Percentiles rank a stretch among this genome's conserved stretches.
Evolutionary conservation across 306 rosid species (phyloP).

Genomic region (Mimosa bimucronata): DNA sequence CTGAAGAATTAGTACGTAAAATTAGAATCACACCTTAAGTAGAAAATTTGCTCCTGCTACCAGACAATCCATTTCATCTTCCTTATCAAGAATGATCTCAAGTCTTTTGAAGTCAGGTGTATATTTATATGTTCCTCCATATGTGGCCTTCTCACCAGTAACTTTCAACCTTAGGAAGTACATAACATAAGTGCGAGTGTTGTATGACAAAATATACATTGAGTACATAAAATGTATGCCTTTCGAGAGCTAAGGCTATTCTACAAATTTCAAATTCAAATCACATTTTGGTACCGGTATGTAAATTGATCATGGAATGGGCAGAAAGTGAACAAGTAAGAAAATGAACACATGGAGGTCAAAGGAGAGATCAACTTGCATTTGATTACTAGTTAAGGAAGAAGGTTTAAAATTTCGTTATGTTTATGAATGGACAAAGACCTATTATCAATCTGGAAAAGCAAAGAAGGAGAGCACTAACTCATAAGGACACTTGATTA

Average conservation of each 20-base stretch:
- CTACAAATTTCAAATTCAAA: conserved; percentile 34
- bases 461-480: conserved; percentile 3
- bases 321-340: conserved; percentile 21
- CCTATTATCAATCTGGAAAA: conserved; percentile 15
- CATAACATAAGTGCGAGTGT: conserved; percentile 35
- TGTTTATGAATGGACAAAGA: not conserved
- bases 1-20: conserved; percentile 27
- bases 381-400: conserved; percentile 1
- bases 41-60: conserved; percentile 97
- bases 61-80: conserved; percentile 97
- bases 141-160: conserved; percentile 81
- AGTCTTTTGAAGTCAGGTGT: conserved; percentile 78
- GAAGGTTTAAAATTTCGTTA: conserved; percentile 15
- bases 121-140: conserved; percentile 85
- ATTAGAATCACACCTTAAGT: conserved; percentile 72
- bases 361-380: not conserved
- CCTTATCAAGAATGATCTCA: conserved; percentile 80
- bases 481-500: conserved; percentile 37
- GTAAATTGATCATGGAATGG: conserved; percentile 5
- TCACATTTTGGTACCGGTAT: conserved; percentile 19
- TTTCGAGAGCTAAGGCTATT: conserved; percentile 19
- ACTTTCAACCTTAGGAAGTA: conserved; percentile 44
- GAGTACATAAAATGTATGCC: not conserved
- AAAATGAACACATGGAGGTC: conserved; percentile 19
- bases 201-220: conserved; percentile 30